Percentiles rank a stretch among this genome's conserved stretches.
Evolutionary conservation across 208 protist genomes (phyloP).

Genomic region (Naegleria fowleri): DNA sequence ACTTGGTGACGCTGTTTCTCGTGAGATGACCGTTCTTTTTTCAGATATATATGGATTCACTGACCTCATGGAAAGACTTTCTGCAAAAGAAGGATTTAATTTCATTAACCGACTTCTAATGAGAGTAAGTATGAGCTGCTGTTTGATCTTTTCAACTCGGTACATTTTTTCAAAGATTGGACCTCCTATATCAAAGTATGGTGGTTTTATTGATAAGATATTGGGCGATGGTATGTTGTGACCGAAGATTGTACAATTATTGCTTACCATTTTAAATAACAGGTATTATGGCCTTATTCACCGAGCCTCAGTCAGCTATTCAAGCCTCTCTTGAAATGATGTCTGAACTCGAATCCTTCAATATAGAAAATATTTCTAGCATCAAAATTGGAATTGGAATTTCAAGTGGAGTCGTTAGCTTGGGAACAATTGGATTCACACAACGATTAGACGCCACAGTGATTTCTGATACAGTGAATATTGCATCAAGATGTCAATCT

Average conservation of each 20-base stretch:
- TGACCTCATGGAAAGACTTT: slow-evolving; percentile 38
- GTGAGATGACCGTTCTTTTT: slow-evolving; percentile 27
- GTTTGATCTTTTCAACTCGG: too few species aligned
- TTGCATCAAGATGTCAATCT: not conserved
- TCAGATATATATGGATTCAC: slow-evolving; percentile 48
- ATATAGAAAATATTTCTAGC: not conserved
- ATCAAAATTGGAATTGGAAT: slow-evolving; percentile 16
- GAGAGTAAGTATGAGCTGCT: too few species aligned
- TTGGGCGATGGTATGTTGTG: slow-evolving; percentile 16
- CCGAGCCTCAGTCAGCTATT: too few species aligned
- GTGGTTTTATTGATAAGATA: slow-evolving; percentile 19
- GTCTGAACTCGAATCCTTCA: too few species aligned
- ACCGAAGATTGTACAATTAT: too few species aligned
- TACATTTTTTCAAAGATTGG: not conserved
- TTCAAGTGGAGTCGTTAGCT: not conserved
- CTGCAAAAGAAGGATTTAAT: slow-evolving; percentile 30
- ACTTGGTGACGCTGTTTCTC: not conserved
- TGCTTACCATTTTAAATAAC: too few species aligned
- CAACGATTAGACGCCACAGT: too few species aligned
- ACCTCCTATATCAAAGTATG: not conserved
- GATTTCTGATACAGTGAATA: slow-evolving; percentile 21
- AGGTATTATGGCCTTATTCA: too few species aligned
- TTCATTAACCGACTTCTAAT: slow-evolving; percentile 37
- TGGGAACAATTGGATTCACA: slow-evolving; percentile 34
- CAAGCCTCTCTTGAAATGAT: too few species aligned